Conservation (phyloP, 2,329 filamentous ascomycete species). For the Colletotrichum sansevieriae region DNA sequence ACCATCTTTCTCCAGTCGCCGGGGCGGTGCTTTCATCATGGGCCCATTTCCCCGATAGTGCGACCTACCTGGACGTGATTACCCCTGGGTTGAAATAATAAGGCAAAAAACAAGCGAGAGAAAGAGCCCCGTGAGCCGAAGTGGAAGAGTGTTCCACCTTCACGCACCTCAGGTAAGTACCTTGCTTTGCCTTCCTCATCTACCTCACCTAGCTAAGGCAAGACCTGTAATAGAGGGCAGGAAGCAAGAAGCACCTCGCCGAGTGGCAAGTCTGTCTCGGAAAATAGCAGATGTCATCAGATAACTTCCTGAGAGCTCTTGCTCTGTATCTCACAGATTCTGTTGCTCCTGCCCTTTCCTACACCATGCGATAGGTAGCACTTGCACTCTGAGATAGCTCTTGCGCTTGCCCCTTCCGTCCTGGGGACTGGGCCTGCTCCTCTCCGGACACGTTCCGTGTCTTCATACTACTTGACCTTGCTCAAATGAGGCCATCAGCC, state of each 20-base stretch:
- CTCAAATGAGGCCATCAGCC: neutral
- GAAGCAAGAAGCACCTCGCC: too few species aligned
- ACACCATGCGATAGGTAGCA: neutral
- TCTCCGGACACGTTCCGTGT: constrained; percentile 13
- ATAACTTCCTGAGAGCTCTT: neutral
- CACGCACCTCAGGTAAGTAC: too few species aligned
- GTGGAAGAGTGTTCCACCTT: too few species aligned
- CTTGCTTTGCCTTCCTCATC: too few species aligned
- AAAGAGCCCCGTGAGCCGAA: neutral
- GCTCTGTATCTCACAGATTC: neutral
- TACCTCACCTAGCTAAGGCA: too few species aligned
- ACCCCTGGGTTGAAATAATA: too few species aligned
- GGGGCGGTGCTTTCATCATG: constrained; percentile 19
- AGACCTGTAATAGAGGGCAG: too few species aligned
- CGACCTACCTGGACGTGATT: neutral
- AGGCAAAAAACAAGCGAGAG: neutral
- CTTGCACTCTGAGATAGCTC: constrained; percentile 8
- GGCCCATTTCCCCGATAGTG: constrained; percentile 28
- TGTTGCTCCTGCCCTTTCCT: neutral
- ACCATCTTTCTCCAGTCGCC: constrained; percentile 22
- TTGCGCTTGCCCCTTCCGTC: constrained; percentile 12
- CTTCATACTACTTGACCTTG: constrained; percentile 10
- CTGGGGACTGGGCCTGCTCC: neutral
- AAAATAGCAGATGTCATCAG: neutral
- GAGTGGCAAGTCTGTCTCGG: neutral